Base-by-base conservation (phyloP, 164 flowering plant species). In the Taxillus chinensis region DNA sequence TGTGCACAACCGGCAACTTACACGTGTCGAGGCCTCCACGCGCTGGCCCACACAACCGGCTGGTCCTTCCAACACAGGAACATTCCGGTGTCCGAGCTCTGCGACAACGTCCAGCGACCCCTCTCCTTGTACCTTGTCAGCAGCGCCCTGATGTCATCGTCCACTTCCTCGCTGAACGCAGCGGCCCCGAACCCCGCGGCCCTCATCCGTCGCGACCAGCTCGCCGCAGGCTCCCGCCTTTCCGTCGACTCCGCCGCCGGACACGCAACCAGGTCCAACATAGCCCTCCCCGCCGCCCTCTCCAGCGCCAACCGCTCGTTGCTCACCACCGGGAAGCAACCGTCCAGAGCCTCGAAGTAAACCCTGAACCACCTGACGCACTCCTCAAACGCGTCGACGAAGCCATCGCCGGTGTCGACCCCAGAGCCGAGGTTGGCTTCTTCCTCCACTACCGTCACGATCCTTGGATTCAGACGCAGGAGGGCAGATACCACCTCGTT, bases 31-130 rank as follows among this genome's bases (percentile, higher is more conserved):
- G n/a, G 86, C 79, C 75, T 80, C 95, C 98, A 89, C 39, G 96
- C 92, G 63, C 85, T 79, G 15, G 96, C 87, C 96, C 96, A 92
- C 57, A 89, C 95, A 67, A 89, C 89, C 66, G 88, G 83, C 79
- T 87, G 88, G 4, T 87, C 93, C 73, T 80, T 92, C 96, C 98
- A 92, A 39, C 81, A 64, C 73, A 92, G 68, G 80, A 83, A 89
- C 62, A 92, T 74, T 68, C 98, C 98, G 71, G 85, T 77, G 60
- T 67, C 76, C 7, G 76, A 59, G 13, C 73, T 68, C 64, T 59
- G 80, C 43, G 70, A 66, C 96, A 86, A 85, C 7, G 95, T 73
- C 97, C 97, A 93, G 2, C 96, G 90, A 1, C 97, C 99, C n/a
- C n/a, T n/a, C 39, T 88, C 99, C 67, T 76, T 85, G 46, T 93